Percentiles rank a stretch among this genome's conserved stretches.
Conservation (phyloP, 768 basidiomycete genomes). For the Pleurotus sapidus region DNA sequence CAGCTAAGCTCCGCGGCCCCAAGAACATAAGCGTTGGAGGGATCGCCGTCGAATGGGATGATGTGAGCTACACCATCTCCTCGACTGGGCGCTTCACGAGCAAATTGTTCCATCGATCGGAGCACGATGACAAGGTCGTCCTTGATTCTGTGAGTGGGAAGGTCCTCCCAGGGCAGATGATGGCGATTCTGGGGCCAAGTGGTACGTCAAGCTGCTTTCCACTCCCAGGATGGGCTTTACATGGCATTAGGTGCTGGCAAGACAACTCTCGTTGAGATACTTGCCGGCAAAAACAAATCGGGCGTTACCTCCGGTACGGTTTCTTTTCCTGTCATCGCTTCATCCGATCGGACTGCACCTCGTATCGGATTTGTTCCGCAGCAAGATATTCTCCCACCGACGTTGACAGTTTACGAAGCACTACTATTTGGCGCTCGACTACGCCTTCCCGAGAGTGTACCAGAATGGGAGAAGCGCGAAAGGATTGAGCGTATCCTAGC, state of each 20-base stretch:
- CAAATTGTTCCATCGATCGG: neutral
- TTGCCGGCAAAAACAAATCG: constrained; percentile 80
- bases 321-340: constrained; percentile 40
- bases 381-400: constrained; percentile 77
- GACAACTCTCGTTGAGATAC: constrained; percentile 87
- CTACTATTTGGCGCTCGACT: constrained; percentile 84
- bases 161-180: constrained; percentile 79
- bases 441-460: constrained; percentile 73
- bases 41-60: constrained; percentile 64
- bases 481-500: constrained; percentile 70
- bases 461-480: constrained; percentile 56
- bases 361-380: constrained; percentile 87
- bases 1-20: constrained; percentile 40
- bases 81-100: constrained; percentile 16
- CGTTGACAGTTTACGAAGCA: constrained; percentile 78
- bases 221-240: neutral
- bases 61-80: constrained; percentile 64
- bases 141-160: constrained; percentile 68
- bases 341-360: constrained; percentile 27
- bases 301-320: constrained; percentile 69
- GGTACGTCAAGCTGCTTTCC: constrained; percentile 39
- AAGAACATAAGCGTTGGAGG: constrained; percentile 18
- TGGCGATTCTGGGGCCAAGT: constrained; percentile 91
- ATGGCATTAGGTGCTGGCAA: constrained; percentile 69
- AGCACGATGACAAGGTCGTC: constrained; percentile 53